These are phyloP conservation scores for Candida silvicultrix DNA, from an alignment of 805 yeast species.

Conservation along the genomic window DNA sequence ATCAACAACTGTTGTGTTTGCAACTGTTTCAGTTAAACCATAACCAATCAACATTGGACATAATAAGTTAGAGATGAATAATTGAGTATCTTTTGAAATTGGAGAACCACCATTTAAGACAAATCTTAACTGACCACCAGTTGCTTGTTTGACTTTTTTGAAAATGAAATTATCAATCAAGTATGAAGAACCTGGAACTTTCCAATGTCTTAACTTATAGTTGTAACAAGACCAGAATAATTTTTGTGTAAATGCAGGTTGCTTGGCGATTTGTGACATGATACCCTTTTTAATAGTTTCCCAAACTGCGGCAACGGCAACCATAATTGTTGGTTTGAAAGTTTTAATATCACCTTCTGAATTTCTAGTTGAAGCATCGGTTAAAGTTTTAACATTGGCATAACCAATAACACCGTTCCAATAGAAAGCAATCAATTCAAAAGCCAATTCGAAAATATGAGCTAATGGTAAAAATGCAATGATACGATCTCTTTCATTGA, in stretches of 20 bases:
- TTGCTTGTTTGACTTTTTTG: conserved; percentile 85
- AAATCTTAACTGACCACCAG: conserved; percentile 80
- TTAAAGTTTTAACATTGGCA: conserved; percentile 86
- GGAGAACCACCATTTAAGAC: conserved; percentile 93
- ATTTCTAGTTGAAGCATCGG: conserved; percentile 75
- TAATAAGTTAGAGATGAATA: conserved; percentile 66
- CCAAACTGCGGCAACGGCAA: conserved; percentile 99
- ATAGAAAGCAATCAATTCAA: conserved; percentile 70
- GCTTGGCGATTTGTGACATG: conserved; percentile 60
- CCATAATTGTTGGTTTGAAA: conserved; percentile 90
- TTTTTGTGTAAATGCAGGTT: conserved; percentile 63
- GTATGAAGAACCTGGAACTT: conserved; percentile 63
- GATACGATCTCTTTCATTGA: conserved; percentile 58
- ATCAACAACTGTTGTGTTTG: conserved; percentile 70
- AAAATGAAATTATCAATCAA: conserved; percentile 70
- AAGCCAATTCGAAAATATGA: conserved; percentile 88
- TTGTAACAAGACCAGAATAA: conserved; percentile 85
- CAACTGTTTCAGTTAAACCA: conserved; percentile 95
- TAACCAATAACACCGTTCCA: conserved; percentile 93
- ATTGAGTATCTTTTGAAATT: conserved; percentile 72
- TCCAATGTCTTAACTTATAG: conserved; percentile 60
- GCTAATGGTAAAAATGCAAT: conserved; percentile 93
- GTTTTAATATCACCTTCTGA: conserved; percentile 84
- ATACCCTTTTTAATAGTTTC: conserved; percentile 94
- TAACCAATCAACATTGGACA: conserved; percentile 91